Evolutionary conservation across 2,329 filamentous ascomycete species (phyloP).

Genomic region (Colletotrichum echinochloae): DNA sequence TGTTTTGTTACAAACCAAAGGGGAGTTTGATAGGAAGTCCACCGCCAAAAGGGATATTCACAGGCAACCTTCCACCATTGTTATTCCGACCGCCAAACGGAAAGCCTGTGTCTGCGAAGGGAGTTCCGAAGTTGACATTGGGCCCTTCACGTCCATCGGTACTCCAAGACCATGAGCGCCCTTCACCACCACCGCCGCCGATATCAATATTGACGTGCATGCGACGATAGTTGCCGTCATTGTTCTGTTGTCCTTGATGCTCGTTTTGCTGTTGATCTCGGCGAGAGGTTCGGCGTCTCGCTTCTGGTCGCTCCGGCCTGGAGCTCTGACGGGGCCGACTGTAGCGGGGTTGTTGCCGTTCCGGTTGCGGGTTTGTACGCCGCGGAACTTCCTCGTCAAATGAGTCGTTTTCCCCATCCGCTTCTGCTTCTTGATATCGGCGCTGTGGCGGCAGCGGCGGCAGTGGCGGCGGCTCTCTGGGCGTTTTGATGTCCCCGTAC

Average conservation of each 20-base stretch:
- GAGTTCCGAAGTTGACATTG: constrained; percentile 27
- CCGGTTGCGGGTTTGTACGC: background rate
- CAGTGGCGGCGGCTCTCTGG: constrained; percentile 23
- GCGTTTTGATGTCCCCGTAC: constrained; percentile 34
- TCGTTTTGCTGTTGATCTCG: constrained; percentile 14
- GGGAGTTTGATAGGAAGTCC: constrained; percentile 29
- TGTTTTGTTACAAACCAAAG: constrained; percentile 18
- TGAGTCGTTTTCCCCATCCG: constrained; percentile 17
- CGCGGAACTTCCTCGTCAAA: constrained; percentile 29
- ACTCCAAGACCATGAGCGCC: constrained; percentile 26
- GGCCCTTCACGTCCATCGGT: constrained; percentile 7
- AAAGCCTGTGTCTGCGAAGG: constrained; percentile 16
- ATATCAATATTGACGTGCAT: constrained; percentile 33
- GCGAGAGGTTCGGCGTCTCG: constrained; percentile 10
- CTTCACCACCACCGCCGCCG: constrained; percentile 14
- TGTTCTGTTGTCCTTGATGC: background rate
- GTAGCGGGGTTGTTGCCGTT: constrained; percentile 9
- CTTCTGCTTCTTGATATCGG: constrained; percentile 3
- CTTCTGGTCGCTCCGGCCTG: background rate
- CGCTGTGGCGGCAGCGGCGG: constrained; percentile 2
- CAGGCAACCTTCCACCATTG: constrained; percentile 21
- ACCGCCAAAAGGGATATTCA: constrained; percentile 23
- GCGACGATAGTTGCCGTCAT: constrained; percentile 5
- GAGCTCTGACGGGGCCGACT: constrained; percentile 14
- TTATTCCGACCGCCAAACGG: constrained; percentile 24